phyloP scores from a whole-genome alignment of 805 yeast species.

The Sungouiozyma ichnusensis region DNA sequence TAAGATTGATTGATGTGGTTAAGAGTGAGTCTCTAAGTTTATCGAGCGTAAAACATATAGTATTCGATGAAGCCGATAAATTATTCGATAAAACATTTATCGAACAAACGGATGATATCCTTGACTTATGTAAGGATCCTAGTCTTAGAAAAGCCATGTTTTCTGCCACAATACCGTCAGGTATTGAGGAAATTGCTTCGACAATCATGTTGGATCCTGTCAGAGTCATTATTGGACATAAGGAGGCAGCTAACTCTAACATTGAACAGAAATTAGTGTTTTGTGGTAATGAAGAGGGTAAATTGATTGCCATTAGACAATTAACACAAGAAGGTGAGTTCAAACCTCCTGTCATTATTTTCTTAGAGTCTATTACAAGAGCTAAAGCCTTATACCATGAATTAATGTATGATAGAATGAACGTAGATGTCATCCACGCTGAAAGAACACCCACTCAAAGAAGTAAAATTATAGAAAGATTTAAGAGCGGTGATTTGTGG shows the following conservation, averaged over 20 bases:
- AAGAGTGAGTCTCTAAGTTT: constrained; percentile 51
- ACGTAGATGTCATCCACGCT: constrained; percentile 93
- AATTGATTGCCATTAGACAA: constrained; percentile 81
- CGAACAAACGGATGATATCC: constrained; percentile 80
- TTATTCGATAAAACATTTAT: constrained; percentile 79
- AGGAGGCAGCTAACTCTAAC: constrained; percentile 79
- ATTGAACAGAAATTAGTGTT: constrained; percentile 76
- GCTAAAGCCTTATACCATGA: constrained; percentile 95
- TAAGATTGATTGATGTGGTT: constrained; percentile 72
- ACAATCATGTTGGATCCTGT: constrained; percentile 77
- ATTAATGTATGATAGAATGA: constrained; percentile 77
- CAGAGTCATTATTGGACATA: constrained; percentile 82
- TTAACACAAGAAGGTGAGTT: constrained; percentile 75
- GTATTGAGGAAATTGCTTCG: constrained; percentile 80
- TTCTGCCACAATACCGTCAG: constrained; percentile 92
- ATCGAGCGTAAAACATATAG: constrained; percentile 55
- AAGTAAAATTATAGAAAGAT: constrained; percentile 70
- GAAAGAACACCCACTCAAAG: constrained; percentile 86
- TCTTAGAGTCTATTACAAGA: constrained; percentile 82
- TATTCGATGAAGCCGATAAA: constrained; percentile 94
- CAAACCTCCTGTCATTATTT: constrained; percentile 86
- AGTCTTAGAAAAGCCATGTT: constrained; percentile 63
- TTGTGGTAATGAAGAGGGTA: constrained; percentile 95
- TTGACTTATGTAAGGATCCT: constrained; percentile 35
- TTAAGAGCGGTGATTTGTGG: constrained; percentile 89